Evolutionary conservation across 2,329 filamentous ascomycete genomes (phyloP).

Genomic region (Pseudocercospora fijiensis): DNA sequence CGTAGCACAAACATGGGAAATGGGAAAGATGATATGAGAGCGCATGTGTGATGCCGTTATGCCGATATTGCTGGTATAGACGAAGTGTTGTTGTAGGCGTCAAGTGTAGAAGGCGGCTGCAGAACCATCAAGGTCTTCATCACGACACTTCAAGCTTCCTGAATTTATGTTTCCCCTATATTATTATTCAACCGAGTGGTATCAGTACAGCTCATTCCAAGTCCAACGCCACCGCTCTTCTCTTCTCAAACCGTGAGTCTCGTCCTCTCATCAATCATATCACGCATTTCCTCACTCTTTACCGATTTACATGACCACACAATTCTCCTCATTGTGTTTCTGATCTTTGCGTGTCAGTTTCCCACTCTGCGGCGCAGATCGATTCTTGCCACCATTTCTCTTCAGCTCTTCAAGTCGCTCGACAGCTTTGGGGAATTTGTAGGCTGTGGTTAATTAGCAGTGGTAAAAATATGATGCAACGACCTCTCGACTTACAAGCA

Average conservation of each 20-base stretch:
- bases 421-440: constrained; percentile 90
- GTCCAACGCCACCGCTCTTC: background rate
- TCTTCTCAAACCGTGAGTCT: constrained; percentile 4
- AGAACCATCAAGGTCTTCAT: background rate
- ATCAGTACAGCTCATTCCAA: background rate
- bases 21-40: background rate
- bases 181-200: background rate
- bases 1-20: constrained; percentile 3
- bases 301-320: constrained; percentile 67
- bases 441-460: constrained; percentile 57
- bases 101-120: no score
- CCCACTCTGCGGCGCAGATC: constrained; percentile 63
- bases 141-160: background rate
- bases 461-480: background rate
- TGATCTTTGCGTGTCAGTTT: constrained; percentile 78
- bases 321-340: constrained; percentile 85
- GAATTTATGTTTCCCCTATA: background rate
- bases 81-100: background rate
- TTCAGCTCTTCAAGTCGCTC: constrained; percentile 92
- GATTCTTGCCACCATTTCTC: constrained; percentile 64
- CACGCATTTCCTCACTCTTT: background rate
- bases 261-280: constrained; percentile 2
- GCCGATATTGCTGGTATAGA: background rate
- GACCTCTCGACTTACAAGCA: constrained; percentile 68
- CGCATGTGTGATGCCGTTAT: background rate